A percentile compares a stretch with the other conserved stretches of the same genome.
phyloP scores from a whole-genome alignment of 352 stramenopile genomes.

The Globisporangium spiculum region DNA sequence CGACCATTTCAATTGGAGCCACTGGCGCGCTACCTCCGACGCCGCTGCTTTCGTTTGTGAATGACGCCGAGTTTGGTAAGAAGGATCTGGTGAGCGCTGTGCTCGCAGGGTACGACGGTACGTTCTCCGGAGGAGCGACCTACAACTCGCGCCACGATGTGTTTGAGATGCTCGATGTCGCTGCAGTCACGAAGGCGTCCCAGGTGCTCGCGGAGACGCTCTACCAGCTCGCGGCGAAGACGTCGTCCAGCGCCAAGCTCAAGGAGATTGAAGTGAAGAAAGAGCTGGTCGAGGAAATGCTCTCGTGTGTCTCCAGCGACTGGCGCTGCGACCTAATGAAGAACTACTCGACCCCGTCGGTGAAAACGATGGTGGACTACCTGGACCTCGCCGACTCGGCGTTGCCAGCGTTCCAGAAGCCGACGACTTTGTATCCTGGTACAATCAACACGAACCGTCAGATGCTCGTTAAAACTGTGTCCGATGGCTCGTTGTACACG shows the following conservation, averaged over 20 bases:
- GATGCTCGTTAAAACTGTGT: constrained; percentile 40
- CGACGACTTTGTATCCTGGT: constrained; percentile 58
- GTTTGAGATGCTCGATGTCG: constrained; percentile 38
- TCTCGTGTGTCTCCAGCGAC: constrained; percentile 56
- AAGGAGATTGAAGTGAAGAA: constrained; percentile 50
- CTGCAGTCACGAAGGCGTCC: constrained; percentile 54
- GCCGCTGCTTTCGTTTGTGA: constrained; percentile 71
- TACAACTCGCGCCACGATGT: constrained; percentile 77
- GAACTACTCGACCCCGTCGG: constrained; percentile 56
- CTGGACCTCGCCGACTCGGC: constrained; percentile 38
- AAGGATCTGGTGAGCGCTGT: constrained; percentile 60
- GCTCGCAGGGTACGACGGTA: constrained; percentile 60
- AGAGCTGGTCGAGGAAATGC: constrained; percentile 49
- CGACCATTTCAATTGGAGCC: constrained; percentile 29
- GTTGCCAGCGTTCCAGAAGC: constrained; percentile 50
- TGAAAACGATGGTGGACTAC: constrained; percentile 70
- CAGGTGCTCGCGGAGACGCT: constrained; percentile 74
- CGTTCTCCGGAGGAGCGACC: constrained; percentile 39
- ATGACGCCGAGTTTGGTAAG: constrained; percentile 62
- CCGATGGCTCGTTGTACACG: constrained; percentile 27
- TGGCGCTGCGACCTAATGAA: constrained; percentile 75
- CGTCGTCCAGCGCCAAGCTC: constrained; percentile 36
- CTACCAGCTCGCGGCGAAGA: constrained; percentile 57
- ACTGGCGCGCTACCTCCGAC: constrained; percentile 54
- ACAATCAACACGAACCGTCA: constrained; percentile 43